phyloP scores from a whole-genome alignment of 352 stramenopile genomes.

The Pythium coloratum region DNA sequence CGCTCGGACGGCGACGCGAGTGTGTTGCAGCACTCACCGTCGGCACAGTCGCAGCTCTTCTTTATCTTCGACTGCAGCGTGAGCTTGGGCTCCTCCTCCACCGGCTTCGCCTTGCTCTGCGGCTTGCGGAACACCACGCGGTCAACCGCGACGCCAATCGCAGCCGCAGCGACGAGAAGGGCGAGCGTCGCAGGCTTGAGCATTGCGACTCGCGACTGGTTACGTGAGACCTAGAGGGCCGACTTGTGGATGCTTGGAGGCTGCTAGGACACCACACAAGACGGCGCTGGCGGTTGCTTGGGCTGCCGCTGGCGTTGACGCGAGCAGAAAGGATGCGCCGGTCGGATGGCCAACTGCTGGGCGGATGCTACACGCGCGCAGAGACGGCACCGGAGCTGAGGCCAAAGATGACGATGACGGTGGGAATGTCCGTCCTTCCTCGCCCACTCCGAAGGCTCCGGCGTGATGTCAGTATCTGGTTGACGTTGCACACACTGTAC shows the following conservation, averaged over 20 bases:
- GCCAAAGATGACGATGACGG: background rate
- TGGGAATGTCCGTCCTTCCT: background rate
- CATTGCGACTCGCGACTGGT: conserved; percentile 8
- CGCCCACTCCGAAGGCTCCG: background rate
- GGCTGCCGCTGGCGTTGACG: background rate
- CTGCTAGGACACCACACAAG: background rate
- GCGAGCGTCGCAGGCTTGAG: conserved; percentile 13
- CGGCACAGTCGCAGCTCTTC: conserved; percentile 54
- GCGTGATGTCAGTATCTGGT: conserved; percentile 5
- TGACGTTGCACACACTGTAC: background rate
- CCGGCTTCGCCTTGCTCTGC: background rate
- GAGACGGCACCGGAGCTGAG: background rate
- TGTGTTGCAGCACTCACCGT: conserved; percentile 77
- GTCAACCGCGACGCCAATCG: conserved; percentile 33
- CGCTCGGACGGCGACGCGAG: conserved; percentile 54
- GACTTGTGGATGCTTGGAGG: background rate
- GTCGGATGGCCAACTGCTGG: background rate
- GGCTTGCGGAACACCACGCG: conserved; percentile 20
- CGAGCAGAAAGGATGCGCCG: background rate
- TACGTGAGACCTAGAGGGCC: background rate
- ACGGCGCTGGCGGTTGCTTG: background rate
- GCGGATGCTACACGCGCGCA: background rate
- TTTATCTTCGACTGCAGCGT: background rate
- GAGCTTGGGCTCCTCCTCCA: background rate
- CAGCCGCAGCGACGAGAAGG: conserved; percentile 20